Conservation (phyloP, 306 rosid genomes). For the Prunus persica region Prunus_persica_NCBIv2 NC_034012.1:3612501-3613000, state of each 20-base stretch:
- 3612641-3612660: constrained; percentile 53
- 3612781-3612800: constrained; percentile 57
- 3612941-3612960: constrained; percentile 47
- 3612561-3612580: constrained; percentile 66
- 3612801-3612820: constrained; percentile 51
- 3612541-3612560: constrained; percentile 49
- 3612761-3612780: constrained; percentile 56
- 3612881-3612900: constrained; percentile 67
- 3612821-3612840: constrained; percentile 48
- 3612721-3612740: constrained; percentile 76
- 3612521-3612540: constrained; percentile 66
- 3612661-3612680: constrained; percentile 79
- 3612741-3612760: constrained; percentile 49
- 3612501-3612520: constrained; percentile 99
- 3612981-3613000: constrained; percentile 64
- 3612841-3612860: constrained; percentile 54
- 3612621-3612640: constrained; percentile 46
- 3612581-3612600: constrained; percentile 53
- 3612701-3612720: constrained; percentile 62
- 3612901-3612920: constrained; percentile 61
- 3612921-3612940: constrained; percentile 57
- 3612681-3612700: constrained; percentile 85
- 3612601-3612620: constrained; percentile 60
- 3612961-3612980: constrained; percentile 60
- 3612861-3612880: constrained; percentile 59